Evolutionary conservation across 345 rosid species (phyloP), one percentile per base, ranked within the genome.

Genomic region (Brassica carinata): DNA sequence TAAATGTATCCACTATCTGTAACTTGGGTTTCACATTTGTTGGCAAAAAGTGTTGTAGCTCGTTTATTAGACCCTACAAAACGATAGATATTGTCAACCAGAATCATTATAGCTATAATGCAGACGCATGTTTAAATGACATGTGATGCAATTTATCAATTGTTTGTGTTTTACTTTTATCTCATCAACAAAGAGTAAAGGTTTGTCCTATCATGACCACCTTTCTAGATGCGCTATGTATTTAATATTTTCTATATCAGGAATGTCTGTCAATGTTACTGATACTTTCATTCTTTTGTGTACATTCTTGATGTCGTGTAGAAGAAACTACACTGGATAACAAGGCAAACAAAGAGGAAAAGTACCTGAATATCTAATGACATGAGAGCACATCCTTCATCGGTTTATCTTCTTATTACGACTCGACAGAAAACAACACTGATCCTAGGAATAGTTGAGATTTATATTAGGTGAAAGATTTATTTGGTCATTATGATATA

Each of bases 351-450:
- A 67, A 0, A 2, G 26, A 30, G 19, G 70, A 70, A 33, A 75
- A 43, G 40, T 45, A 96, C 99, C 98, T 96, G 99, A 82, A 88
- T 86, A 88, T 94, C 99, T 76, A 96, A 82, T 57, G 91, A 92
- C 99, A 96, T 92, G 80, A 94, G 93, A 85, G 88, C 97, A 53
- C 98, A 89, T 75, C 99, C 99, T 87, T 90, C 97, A 84, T 96
- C 94, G 33, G 91, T 87, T 23, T 23, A 23, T 23, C 26, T 23
- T 23, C 26, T 23, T 23, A 23, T 23, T 23, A 73, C 74, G 53
- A 69, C 5, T 53, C 15, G 26, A 38, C 45, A 67, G 26, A 69
- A 67, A 55, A 38, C 63, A 48, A 26, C 19, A 74, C 45, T 40
- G 75, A 17, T 40, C 71, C 30, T 71, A 51, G 77, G 26, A 23